Base-by-base conservation (phyloP, 1,284 basidiomycete species). In the Naganishia sp. region DNA sequence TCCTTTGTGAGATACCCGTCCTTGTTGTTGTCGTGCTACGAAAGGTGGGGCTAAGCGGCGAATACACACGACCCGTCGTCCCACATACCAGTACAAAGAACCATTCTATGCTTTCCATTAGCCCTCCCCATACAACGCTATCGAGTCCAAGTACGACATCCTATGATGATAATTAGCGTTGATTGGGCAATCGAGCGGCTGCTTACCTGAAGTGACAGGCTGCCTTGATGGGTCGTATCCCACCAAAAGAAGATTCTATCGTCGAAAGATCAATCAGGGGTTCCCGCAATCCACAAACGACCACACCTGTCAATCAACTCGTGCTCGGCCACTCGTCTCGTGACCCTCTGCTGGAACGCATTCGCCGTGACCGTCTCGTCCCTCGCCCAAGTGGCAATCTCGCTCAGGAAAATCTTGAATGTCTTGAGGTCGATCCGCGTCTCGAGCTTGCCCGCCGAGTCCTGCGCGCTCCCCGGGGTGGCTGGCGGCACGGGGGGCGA, bases 81-180 rank as follows among this genome's bases (percentile, higher is more conserved):
- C 2, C 15, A 75, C 81, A 70, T 74, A 80, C 76, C 59, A 99
- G 79, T 71, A 90, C 90, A 81, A 99, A 98, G 81, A 99, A 95
- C 94, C 95, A 98, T 77, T 96, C 91, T 73, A 98, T 97, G 73
- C 92, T 95, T 69, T 94, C 91, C 92, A 98, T 96, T 69, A 99
- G 82, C 76, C 96, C 96, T 70, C 92, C 94, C 79, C 92, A 91
- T 87, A 98, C 92, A 65, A 97, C 90, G 15, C 88, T 88, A 73
- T 96, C 89, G 52, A 99, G 82, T 1, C 95, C 96, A 45, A 84
- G 85, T 7, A 99, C 88, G 33, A 99, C 83, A 77, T 99, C 94
- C 89, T 97, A 76, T 9, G 64, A 50, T 33, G 36, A 10, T 28
- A 6, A 55, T 50, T 21, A 55, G 70, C 63, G 16, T 74, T 66